Evolutionary conservation across 495 filamentous ascomycete genomes (phyloP).

Genomic region (Penicillium lividum): DNA sequence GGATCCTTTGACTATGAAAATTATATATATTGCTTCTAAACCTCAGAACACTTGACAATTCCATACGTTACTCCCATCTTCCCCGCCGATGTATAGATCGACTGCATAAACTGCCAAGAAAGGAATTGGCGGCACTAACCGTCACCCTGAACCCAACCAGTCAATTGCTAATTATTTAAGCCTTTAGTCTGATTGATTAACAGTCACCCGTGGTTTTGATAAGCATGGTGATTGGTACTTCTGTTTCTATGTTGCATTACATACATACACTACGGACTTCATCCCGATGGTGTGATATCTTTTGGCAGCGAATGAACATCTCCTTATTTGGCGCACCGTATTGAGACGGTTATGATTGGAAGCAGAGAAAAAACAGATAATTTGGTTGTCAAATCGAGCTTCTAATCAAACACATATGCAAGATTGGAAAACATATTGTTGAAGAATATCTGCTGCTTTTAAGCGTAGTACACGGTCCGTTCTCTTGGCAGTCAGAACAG

Average conservation of each 20-base stretch:
- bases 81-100: background rate
- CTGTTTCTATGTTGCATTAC: background rate
- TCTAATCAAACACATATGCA: no score
- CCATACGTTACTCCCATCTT: background rate
- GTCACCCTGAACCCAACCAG: background rate
- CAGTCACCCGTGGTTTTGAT: background rate
- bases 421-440: no score
- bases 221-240: background rate
- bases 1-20: no score
- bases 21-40: no score
- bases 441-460: no score
- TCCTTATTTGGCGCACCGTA: background rate
- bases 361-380: no score
- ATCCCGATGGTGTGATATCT: background rate
- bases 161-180: background rate
- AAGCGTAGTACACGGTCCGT: no score
- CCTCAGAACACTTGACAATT: no score
- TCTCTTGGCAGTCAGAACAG: no score
- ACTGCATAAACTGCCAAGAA: background rate
- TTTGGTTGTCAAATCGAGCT: no score
- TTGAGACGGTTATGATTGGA: background rate
- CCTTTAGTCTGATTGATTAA: background rate
- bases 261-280: background rate
- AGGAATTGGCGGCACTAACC: background rate
- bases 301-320: background rate